These are phyloP conservation scores for Cryptosporidium sp. DNA, from an alignment of 169 alveolate genomes.

Conservation along the genomic window DNA sequence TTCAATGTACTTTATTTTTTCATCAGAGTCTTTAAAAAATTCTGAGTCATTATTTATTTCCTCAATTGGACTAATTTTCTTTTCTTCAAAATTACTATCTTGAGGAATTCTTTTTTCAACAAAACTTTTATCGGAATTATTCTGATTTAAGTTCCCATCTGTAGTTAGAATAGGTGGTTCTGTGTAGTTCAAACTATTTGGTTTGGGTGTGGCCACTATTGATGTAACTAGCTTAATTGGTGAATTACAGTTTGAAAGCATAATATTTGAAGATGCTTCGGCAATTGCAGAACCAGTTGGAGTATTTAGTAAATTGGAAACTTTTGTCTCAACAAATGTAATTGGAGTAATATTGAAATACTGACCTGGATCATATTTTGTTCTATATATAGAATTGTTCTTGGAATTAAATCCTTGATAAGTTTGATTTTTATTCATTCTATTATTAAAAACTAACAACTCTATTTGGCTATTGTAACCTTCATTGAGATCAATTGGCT, in stretches of 20 bases:
- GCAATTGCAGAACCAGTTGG: conserved; percentile 28
- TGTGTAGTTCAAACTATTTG: not conserved
- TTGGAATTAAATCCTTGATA: not conserved
- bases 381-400: not conserved
- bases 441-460: conserved; percentile 2
- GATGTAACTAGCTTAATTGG: conserved; percentile 33
- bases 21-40: not conserved
- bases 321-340: conserved; percentile 50
- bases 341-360: conserved; percentile 5
- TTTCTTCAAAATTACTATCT: not conserved
- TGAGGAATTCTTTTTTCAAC: not conserved
- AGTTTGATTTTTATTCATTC: not conserved
- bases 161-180: not conserved
- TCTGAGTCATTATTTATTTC: not conserved
- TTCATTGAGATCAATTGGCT: conserved; percentile 23
- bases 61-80: too few relatives aligned
- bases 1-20: too few relatives aligned
- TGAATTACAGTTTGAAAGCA: conserved; percentile 34
- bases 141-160: not conserved
- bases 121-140: not conserved
- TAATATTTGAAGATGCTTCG: conserved; percentile 42
- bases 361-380: not conserved
- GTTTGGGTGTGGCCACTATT: not conserved
- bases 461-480: conserved; percentile 36
- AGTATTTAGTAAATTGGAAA: conserved; percentile 41